Evolutionary conservation across 306 rosid species (phyloP), one percentile per base, ranked within the genome.

Genomic region (Casuarina equisetifolia): DNA sequence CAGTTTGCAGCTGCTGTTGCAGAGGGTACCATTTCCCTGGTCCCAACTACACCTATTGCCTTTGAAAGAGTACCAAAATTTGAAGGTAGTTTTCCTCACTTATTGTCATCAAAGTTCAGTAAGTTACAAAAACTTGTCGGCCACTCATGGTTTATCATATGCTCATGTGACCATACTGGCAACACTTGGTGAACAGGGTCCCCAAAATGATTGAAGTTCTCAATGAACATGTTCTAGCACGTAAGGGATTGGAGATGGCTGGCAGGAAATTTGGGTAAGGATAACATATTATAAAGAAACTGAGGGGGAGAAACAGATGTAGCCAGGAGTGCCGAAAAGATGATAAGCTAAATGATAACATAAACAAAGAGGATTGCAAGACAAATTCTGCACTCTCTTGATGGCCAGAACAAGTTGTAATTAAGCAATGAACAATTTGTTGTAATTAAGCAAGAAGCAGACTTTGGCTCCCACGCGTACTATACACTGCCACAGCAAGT

Each of bases 91-190:
- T 44, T 77, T 53, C 8, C 25, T 54, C 44, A 25, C 40, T 32
- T 39, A 43, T n/a, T n/a, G 58, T 57, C 40, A 63, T 62, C 79
- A 63, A 75, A 75, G 16, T 15, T 19, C 62, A 39, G n/a, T 70
- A 49, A 48, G 49, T 71, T 71, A 48, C 39, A 38, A 15, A 32
- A 71, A 42, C 13, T 51, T 72, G 82, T 72, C 77, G 64, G 73
- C 77, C 72, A 62, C 69, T 48, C 36, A 35, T 36, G 15, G 43
- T 76, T 58, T 75, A 12, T 5, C 72, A 17, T 4, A 74, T 38
- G 48, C 70, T 39, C 70, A 40, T 64, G 48, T 64, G 70, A 17
- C 48, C 16, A 64, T 38, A 64, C 49, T 40, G 32, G 32, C 70
- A 40, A 17, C 25, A 39, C n/a, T 35, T 32, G 6, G 32, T 63